Base-by-base conservation (phyloP, 1,284 basidiomycete species). In the Sanghuangporus sanghuang region DNA sequence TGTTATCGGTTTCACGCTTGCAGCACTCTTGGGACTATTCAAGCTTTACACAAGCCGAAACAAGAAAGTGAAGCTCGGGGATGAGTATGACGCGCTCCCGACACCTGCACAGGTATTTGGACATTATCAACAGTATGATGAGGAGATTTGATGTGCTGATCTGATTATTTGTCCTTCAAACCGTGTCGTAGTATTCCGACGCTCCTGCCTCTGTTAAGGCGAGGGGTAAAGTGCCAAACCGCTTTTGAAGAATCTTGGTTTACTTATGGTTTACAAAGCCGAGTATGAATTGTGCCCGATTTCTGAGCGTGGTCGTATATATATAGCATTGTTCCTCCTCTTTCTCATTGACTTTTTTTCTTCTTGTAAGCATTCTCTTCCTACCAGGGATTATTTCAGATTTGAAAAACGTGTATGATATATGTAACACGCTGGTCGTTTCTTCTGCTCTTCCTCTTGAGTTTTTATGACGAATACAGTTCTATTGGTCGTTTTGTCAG, bases 51-150 rank as follows among this genome's bases (percentile, higher is more conserved):
- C 54, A 21, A 46, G 12, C 2, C 44, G 21, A 2, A 18, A 48
- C 46, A 56, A 55, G 39, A 32, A 21, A n/a, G 57, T 44, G 23
- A 61, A 39, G 11, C 59, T 64, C 14, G 36, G 27, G 12, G 16
- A 39, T 1, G 61, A 50, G 16, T 63, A 65, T 48, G 60, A 62
- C 14, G 53, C 64, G 36, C 55, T 62, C 12, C 60, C 61, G 18
- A 62, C 60, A 53, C 48, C 39, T 38, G 56, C 40, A 27, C 60
- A 62, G 61, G 64, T 65, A 65, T 59, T 65, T 62, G 55, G 55
- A 27, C 27, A 32, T 32, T 52, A 62, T 36, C 49, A 50, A 39
- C 36, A 38, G n/a, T 57, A 35, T 53, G 40, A 62, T 12, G 46
- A 62, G 21, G 27, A 40, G 23, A 50, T 16, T 52, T 38, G 21